Base-by-base conservation (phyloP, 2,329 filamentous ascomycete species). In the Colletotrichum acutatum region DNA sequence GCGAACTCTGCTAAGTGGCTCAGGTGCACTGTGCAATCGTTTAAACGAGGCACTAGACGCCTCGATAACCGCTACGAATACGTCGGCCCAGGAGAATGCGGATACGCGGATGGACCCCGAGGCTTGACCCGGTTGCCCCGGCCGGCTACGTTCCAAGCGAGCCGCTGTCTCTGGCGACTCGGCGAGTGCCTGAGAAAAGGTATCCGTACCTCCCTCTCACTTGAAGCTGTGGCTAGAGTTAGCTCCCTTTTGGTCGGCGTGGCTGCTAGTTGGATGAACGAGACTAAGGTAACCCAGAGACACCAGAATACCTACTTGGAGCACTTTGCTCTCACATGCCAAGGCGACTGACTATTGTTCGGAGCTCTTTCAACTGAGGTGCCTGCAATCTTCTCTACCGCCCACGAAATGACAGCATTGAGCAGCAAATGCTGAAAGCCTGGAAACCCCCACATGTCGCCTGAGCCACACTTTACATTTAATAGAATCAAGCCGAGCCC, bases 391-490 rank as follows among this genome's bases (percentile, higher is more conserved):
- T 42, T 42, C 42, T 49, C 19, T 22, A 22, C 37, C 32, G n/a
- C 59, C 32, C 49, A 59, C 59, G 54, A 37, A 69, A 64, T 69
- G 70, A 72, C 53, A 24, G 54, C 70, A 69, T 72, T 53, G 49
- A 34, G 59, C 53, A 53, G 70, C 46, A 54, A 26, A 69, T 49
- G 57, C 32, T 53, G 34, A 56, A 19, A 37, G 34, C 42, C 59
- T 42, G 30, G 26, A 30, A 37, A n/a, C 52, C 69, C 69, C 61
- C 65, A 62, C 42, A 11, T 24, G 6, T 32, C 5, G 58, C 53
- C 66, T 72, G 32, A 72, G 66, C 70, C 70, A 72, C 66, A 72
- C 59, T 63, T 64, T 56, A 34, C 14, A 49, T 49, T 22, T 53
- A 24, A 30, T 46, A 60, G 54, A 19, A 54, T 28, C 61, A 24